Conservation (phyloP, 371 early-diverging fungal species). For the Syncephalastrum sp. region DNA sequence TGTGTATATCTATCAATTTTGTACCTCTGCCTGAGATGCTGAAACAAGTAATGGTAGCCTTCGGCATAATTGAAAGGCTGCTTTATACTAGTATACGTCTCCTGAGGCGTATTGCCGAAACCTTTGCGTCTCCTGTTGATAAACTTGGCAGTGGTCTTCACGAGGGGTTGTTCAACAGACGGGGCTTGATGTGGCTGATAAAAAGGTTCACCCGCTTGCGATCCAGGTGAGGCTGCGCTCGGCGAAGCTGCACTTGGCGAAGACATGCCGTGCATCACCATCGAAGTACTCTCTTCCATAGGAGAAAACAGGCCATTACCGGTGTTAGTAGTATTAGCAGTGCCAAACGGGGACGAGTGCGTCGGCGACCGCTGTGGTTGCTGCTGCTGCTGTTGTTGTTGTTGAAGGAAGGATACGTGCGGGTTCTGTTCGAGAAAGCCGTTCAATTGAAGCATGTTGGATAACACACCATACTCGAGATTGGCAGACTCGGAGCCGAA, state of each 20-base stretch:
- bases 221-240: neutral
- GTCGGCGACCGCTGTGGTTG: neutral
- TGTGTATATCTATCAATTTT: neutral
- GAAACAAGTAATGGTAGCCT: slow-evolving; percentile 83
- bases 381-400: slow-evolving; percentile 10
- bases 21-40: slow-evolving; percentile 69
- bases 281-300: neutral
- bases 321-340: neutral
- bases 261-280: neutral
- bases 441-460: slow-evolving; percentile 68
- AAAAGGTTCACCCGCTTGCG: neutral
- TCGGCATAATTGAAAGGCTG: slow-evolving; percentile 83
- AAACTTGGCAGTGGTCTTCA: slow-evolving; percentile 7
- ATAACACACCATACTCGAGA: slow-evolving; percentile 82
- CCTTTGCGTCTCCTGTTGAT: slow-evolving; percentile 18
- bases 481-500: slow-evolving; percentile 86
- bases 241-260: slow-evolving; percentile 8
- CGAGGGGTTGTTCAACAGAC: neutral
- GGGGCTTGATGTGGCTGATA: slow-evolving; percentile 4
- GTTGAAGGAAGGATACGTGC: slow-evolving; percentile 9
- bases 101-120: slow-evolving; percentile 12
- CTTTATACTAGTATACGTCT: slow-evolving; percentile 11
- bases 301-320: neutral
- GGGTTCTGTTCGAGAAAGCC: slow-evolving; percentile 10
- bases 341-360: neutral